Base-by-base conservation (phyloP, 495 filamentous ascomycete genomes). In the Letharia lupina region DNA sequence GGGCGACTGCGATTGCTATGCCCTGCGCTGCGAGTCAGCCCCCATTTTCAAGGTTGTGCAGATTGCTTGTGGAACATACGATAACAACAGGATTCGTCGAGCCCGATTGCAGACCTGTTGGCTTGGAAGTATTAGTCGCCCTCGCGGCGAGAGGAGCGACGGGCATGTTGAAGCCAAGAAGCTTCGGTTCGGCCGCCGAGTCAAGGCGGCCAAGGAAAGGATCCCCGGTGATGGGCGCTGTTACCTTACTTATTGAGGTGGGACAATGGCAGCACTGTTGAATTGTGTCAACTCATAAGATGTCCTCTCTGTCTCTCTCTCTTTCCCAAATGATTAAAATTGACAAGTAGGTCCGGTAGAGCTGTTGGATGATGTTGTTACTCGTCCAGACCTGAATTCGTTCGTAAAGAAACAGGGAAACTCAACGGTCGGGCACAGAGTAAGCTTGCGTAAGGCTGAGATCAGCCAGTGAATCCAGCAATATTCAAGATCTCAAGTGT, bases 41-140 rank as follows among this genome's bases (percentile, higher is more conserved):
- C n/a, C 2, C 4, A 0, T 10, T 18, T 61, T 6, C 4, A 61
- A 6, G 45, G 7, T n/a, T 0, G 1, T 23, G 10, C 10, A 33
- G 41, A 20, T 28, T 33, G 13, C 6, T 15, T 54, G 45, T 50
- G 15, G 50, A 15, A 18, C 60, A 33, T 64, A 69, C 68, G 37
- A 69, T 69, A 31, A 67, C 40, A 13, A 39, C 62, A 37, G 68
- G 61, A 48, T 67, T 69, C 8, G 65, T 63, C 4, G 64, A 66
- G 37, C 64, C 64, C 3, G 10, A 10, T n/a, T 66, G 44, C 20
- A 61, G 47, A 18, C 58, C 58, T 2, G 44, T 48, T 28, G 64
- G 58, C 47, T 61, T 65, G n/a, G 64, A 42, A 20, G 33, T 10
- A 61, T 61, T 58, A 6, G 64, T 66, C 40, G 64, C 57, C 23